Evolutionary conservation across 176 grass and related monocot genomes (phyloP).

Genomic region (Metroxylon sagu): DNA sequence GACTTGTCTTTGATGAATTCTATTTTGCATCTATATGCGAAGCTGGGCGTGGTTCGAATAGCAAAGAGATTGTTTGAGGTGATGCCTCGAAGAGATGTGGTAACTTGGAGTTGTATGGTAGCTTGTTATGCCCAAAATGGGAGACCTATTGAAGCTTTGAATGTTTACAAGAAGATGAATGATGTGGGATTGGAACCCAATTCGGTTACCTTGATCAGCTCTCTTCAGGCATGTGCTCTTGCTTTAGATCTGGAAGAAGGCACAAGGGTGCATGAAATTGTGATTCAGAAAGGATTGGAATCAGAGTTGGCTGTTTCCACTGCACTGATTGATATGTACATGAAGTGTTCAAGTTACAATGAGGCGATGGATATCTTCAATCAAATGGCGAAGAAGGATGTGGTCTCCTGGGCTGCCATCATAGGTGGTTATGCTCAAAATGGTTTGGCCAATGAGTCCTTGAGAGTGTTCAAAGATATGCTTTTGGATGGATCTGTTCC

Average conservation of each 20-base stretch:
- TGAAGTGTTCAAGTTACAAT: constrained; percentile 50
- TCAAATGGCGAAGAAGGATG: constrained; percentile 60
- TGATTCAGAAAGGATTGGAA: constrained; percentile 37
- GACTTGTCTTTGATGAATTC: constrained; percentile 39
- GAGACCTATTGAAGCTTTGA: constrained; percentile 15
- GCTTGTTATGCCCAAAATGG: constrained; percentile 43
- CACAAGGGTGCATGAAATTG: constrained; percentile 29
- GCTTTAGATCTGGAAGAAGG: constrained; percentile 37
- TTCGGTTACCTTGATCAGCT: constrained; percentile 43
- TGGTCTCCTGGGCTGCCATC: constrained; percentile 43
- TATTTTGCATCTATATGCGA: constrained; percentile 44
- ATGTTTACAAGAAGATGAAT: constrained; percentile 50
- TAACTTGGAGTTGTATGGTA: constrained; percentile 65
- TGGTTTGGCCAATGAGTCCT: constrained; percentile 27
- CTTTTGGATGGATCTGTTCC: constrained; percentile 26
- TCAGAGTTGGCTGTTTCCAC: constrained; percentile 44
- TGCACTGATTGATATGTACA: constrained; percentile 68
- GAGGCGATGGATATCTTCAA: constrained; percentile 38
- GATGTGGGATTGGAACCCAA: constrained; percentile 28
- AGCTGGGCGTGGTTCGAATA: constrained; percentile 13
- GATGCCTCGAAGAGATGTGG: constrained; percentile 31
- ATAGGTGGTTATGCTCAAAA: constrained; percentile 54
- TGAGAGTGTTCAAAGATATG: constrained; percentile 41
- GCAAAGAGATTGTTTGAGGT: constrained; percentile 33
- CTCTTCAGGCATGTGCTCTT: constrained; percentile 44